Evolutionary conservation across 2,329 filamentous ascomycete genomes (phyloP).

Genomic region (Westerdykella aurantiaca): DNA sequence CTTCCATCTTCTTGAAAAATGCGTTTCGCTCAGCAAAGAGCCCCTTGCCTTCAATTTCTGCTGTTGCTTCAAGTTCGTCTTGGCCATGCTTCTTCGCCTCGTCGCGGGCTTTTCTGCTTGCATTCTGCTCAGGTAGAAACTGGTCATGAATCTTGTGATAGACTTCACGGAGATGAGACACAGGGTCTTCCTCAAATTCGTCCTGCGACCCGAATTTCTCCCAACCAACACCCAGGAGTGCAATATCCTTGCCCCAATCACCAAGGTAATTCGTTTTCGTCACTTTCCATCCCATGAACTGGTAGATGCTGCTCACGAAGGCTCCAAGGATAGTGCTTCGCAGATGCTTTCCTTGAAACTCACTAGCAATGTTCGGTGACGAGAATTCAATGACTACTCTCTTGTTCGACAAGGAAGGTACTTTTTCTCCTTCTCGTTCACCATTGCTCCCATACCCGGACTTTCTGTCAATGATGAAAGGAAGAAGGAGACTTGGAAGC

Average conservation of each 20-base stretch:
- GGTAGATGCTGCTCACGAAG: constrained; percentile 56
- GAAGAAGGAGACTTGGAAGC: constrained; percentile 56
- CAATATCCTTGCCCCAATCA: constrained; percentile 62
- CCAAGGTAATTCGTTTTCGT: constrained; percentile 60
- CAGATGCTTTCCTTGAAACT: constrained; percentile 61
- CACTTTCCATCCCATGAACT: constrained; percentile 57
- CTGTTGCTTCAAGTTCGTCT: constrained; percentile 31
- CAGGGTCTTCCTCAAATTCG: constrained; percentile 57
- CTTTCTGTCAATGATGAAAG: constrained; percentile 54
- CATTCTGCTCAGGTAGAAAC: constrained; percentile 54
- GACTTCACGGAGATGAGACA: constrained; percentile 65
- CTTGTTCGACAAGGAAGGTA: no score
- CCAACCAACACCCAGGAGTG: constrained; percentile 59
- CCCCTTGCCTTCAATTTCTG: constrained; percentile 25
- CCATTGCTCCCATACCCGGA: constrained; percentile 50
- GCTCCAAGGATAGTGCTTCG: constrained; percentile 62
- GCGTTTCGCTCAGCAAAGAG: constrained; percentile 30
- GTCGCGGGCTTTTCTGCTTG: constrained; percentile 50
- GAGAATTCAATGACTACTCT: constrained; percentile 63
- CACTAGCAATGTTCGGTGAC: constrained; percentile 69
- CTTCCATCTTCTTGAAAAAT: constrained; percentile 69
- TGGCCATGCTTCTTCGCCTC: constrained; percentile 48
- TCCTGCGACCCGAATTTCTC: constrained; percentile 62
- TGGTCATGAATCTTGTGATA: constrained; percentile 60
- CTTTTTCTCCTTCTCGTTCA: no score